phyloP scores from a whole-genome alignment of 2,329 filamentous ascomycete species.

The Arthrinium phaeospermum region DNA sequence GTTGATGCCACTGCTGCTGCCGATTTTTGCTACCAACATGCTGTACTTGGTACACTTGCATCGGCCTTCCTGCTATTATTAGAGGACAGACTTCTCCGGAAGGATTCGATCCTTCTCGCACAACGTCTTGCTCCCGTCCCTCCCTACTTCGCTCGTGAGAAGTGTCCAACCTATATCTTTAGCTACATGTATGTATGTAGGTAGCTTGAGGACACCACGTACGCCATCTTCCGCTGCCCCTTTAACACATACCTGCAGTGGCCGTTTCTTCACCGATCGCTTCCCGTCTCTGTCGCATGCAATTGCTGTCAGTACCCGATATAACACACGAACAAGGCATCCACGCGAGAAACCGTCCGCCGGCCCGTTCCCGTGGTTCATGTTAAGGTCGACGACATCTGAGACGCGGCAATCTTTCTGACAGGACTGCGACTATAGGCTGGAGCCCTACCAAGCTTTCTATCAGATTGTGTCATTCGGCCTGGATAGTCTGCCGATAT shows the following conservation, averaged over 20 bases:
- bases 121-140: not conserved
- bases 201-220: not conserved
- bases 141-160: not conserved
- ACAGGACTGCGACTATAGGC: not conserved
- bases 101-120: constrained; percentile 2
- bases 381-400: not conserved
- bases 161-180: not conserved
- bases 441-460: constrained; percentile 1
- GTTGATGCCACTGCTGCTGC: not conserved
- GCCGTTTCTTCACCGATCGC: not conserved
- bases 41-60: not conserved
- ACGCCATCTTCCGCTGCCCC: not conserved
- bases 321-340: constrained; percentile 14
- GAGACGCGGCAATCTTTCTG: not conserved
- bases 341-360: constrained; percentile 10
- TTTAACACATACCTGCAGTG: not conserved
- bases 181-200: no score
- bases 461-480: constrained; percentile 7
- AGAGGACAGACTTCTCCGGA: not conserved
- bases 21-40: not conserved
- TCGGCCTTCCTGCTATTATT: not conserved
- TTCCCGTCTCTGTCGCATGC: not conserved
- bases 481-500: not conserved
- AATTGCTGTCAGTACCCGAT: not conserved
- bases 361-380: constrained; percentile 14